A percentile compares a stretch with the other conserved stretches of the same genome.
Conservation (phyloP, 1,139 yeast genomes). For the Saccharomyces hybrid region DNA sequence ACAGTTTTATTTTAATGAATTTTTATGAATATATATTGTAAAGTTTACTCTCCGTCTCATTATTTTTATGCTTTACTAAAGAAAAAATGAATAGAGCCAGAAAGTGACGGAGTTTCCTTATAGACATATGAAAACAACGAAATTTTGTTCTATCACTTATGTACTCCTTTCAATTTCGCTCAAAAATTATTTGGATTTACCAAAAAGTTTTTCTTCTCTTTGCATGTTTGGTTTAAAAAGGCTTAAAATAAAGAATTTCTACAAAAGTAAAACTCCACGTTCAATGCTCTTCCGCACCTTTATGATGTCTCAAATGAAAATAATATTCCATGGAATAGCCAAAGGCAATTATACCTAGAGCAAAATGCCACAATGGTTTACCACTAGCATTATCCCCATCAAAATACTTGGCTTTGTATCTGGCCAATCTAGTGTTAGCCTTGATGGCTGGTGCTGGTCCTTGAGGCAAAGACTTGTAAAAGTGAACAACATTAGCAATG, state of each 20-base stretch:
- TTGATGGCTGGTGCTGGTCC: slow-evolving; percentile 79
- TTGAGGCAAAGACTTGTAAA: slow-evolving; percentile 94
- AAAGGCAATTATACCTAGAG: slow-evolving; percentile 57
- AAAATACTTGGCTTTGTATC: slow-evolving; percentile 72
- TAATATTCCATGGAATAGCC: slow-evolving; percentile 94
- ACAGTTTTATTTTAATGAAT: background rate
- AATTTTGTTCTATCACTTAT: background rate
- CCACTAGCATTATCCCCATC: slow-evolving; percentile 75
- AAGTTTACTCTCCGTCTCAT: background rate
- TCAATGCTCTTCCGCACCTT: slow-evolving; percentile 28
- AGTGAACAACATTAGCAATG: slow-evolving; percentile 88
- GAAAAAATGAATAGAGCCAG: background rate
- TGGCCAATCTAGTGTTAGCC: slow-evolving; percentile 47
- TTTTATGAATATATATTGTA: background rate
- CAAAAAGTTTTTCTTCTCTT: background rate
- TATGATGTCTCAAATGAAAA: slow-evolving; percentile 70
- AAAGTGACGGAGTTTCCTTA: background rate
- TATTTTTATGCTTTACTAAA: background rate
- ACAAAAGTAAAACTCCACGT: background rate
- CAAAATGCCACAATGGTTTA: slow-evolving; percentile 74
- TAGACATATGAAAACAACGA: background rate
- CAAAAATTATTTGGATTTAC: background rate
- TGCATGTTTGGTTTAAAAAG: background rate
- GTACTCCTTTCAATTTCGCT: background rate
- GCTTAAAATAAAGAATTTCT: background rate